Evolutionary conservation across 495 filamentous ascomycete species (phyloP).

Genomic region (Penicillium coffeae): DNA sequence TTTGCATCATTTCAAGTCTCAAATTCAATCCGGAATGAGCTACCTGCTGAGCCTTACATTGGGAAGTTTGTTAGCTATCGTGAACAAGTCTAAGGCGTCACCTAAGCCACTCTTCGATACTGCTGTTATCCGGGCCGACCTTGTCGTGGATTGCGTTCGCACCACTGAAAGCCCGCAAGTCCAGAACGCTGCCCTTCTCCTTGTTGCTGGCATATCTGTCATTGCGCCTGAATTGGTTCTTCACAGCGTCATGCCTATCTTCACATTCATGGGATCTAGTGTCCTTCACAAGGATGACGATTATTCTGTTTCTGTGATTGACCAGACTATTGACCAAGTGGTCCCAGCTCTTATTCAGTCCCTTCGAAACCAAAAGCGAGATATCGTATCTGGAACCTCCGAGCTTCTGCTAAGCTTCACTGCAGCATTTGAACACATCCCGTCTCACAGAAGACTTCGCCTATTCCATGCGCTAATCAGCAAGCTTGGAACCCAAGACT

Average conservation of each 20-base stretch:
- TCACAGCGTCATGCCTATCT: slow-evolving; percentile 97
- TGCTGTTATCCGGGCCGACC: slow-evolving; percentile 72
- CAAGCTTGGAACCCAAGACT: slow-evolving; percentile 79
- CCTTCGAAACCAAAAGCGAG: slow-evolving; percentile 70
- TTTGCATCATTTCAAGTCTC: slow-evolving; percentile 70
- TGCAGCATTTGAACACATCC: slow-evolving; percentile 91
- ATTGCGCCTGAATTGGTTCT: slow-evolving; percentile 84
- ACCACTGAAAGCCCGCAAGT: slow-evolving; percentile 83
- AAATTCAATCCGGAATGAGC: slow-evolving; percentile 70
- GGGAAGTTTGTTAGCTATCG: slow-evolving; percentile 70
- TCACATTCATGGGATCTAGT: slow-evolving; percentile 92
- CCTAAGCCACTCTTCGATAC: slow-evolving; percentile 63
- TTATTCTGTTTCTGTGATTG: slow-evolving; percentile 90
- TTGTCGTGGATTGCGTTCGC: slow-evolving; percentile 87
- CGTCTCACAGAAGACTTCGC: slow-evolving; percentile 71
- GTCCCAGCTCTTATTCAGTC: slow-evolving; percentile 88
- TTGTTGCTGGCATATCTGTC: slow-evolving; percentile 77
- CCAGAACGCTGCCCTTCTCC: slow-evolving; percentile 84
- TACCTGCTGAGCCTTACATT: slow-evolving; percentile 82
- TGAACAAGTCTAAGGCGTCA: slow-evolving; percentile 64
- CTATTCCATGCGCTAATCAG: slow-evolving; percentile 75
- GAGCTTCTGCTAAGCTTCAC: slow-evolving; percentile 89
- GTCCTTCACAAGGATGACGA: slow-evolving; percentile 88
- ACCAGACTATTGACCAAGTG: slow-evolving; percentile 77
- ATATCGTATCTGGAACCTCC: slow-evolving; percentile 71